Conservation (phyloP, 2,329 filamentous ascomycete genomes). For the Corinectria fuckeliana region DNA sequence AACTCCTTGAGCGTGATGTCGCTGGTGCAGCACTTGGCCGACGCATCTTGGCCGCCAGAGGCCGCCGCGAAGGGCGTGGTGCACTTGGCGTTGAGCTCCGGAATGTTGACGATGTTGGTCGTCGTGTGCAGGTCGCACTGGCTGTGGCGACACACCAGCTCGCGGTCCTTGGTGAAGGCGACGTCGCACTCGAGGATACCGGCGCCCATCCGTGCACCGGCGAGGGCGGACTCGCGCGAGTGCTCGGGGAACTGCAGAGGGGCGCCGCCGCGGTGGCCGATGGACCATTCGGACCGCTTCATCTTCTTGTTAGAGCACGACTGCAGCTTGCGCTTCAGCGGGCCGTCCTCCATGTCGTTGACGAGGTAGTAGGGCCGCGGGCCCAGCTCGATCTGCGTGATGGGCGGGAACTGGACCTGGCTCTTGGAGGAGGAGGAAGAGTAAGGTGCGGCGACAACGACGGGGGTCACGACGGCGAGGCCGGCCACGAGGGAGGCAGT, state of each 20-base stretch:
- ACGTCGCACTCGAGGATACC: slow-evolving; percentile 73
- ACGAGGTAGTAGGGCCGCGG: slow-evolving; percentile 70
- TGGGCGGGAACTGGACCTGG: slow-evolving; percentile 37
- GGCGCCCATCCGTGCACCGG: slow-evolving; percentile 71
- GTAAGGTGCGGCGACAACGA: slow-evolving; percentile 38
- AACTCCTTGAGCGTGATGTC: slow-evolving; percentile 74
- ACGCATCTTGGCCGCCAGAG: slow-evolving; percentile 55
- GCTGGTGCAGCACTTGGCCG: slow-evolving; percentile 72
- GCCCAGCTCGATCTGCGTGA: slow-evolving; percentile 63
- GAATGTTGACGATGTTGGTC: slow-evolving; percentile 68
- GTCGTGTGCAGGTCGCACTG: slow-evolving; percentile 74
- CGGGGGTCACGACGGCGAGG: slow-evolving; percentile 39
- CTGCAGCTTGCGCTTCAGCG: slow-evolving; percentile 64
- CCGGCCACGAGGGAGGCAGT: slow-evolving; percentile 39
- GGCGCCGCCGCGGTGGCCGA: slow-evolving; percentile 68
- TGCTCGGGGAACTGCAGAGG: slow-evolving; percentile 71
- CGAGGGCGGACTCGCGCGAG: slow-evolving; percentile 63
- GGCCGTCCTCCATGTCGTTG: slow-evolving; percentile 65
- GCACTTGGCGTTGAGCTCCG: slow-evolving; percentile 70
- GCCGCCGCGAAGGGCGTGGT: slow-evolving; percentile 66
- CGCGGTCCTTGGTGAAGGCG: slow-evolving; percentile 67
- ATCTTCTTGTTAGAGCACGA: slow-evolving; percentile 63
- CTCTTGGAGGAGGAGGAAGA: slow-evolving; percentile 19
- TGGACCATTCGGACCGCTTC: slow-evolving; percentile 60
- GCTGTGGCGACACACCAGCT: slow-evolving; percentile 72